Percentiles rank a stretch among this genome's conserved stretches.
Conservation (phyloP, 2,329 filamentous ascomycete genomes). For the Allantophomopsis cytisporea region DNA sequence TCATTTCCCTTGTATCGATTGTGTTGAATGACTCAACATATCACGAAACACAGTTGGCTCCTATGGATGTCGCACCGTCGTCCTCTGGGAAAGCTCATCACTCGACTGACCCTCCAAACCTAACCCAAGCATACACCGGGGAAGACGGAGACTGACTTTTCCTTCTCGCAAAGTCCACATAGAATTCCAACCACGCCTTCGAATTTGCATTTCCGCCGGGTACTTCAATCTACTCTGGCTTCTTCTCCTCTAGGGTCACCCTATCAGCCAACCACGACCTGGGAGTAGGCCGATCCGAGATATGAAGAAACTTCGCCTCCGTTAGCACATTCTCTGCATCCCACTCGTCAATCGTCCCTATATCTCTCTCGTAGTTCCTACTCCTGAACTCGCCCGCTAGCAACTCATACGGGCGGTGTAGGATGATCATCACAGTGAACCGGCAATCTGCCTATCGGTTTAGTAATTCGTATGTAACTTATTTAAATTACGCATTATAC, state of each 20-base stretch:
- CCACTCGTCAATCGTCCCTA: slow-evolving; percentile 36
- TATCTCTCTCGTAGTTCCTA: slow-evolving; percentile 31
- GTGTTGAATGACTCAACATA: no score
- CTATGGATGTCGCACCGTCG: no score
- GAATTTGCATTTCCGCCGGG: not conserved
- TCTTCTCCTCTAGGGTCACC: not conserved
- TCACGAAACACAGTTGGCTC: no score
- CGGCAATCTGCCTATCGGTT: slow-evolving; percentile 43
- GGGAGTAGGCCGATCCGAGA: slow-evolving; percentile 53
- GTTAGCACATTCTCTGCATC: slow-evolving; percentile 35
- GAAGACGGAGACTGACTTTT: not conserved
- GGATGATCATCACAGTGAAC: slow-evolving; percentile 35
- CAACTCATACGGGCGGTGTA: slow-evolving; percentile 39
- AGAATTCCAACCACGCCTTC: not conserved
- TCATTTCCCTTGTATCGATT: no score
- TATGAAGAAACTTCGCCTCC: slow-evolving; percentile 56
- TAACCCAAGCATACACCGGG: no score
- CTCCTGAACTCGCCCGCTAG: slow-evolving; percentile 40
- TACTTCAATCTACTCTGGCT: not conserved
- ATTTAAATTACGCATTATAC: no score
- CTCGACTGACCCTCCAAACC: no score
- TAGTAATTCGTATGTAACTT: no score
- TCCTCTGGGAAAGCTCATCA: no score
- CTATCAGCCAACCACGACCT: not conserved
- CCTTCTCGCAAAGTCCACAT: not conserved